Percentiles rank a stretch among this genome's conserved stretches.
Conservation (phyloP, 495 filamentous ascomycete genomes). For the Trichoderma virens region DNA sequence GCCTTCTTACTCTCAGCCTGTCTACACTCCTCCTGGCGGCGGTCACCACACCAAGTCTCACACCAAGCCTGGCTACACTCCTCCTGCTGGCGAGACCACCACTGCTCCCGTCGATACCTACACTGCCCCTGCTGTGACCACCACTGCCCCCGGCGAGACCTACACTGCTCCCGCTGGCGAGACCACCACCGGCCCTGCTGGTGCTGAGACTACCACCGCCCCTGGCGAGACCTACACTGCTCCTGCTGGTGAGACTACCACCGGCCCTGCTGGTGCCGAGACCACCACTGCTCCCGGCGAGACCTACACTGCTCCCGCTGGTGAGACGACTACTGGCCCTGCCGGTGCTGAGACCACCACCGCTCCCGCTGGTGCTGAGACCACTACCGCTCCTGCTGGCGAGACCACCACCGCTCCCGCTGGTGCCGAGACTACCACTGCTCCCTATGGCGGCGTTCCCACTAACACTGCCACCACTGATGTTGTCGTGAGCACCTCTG, state of each 20-base stretch:
- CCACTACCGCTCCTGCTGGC: conserved; percentile 16
- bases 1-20: not conserved
- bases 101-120: not conserved
- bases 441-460: conserved; percentile 16
- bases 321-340: conserved; percentile 44
- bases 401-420: conserved; percentile 26
- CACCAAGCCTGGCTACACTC: conserved; percentile 50
- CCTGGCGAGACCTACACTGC: conserved; percentile 15
- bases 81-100: conserved; percentile 62
- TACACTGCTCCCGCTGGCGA: conserved; percentile 18
- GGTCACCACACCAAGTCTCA: conserved; percentile 1
- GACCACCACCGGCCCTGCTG: conserved; percentile 13
- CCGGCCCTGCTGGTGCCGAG: not conserved
- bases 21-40: conserved; percentile 10
- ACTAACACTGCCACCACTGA: conserved; percentile 17
- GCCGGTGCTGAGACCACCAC: conserved; percentile 16
- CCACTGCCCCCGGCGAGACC: conserved; percentile 22
- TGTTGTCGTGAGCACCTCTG: too few species aligned
- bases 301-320: conserved; percentile 62
- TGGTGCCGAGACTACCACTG: conserved; percentile 17
- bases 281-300: too few species aligned
- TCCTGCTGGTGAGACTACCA: conserved; percentile 14
- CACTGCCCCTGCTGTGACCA: conserved; percentile 43
- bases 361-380: not conserved
- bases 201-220: conserved; percentile 29